Percentiles rank a stretch among this genome's conserved stretches.
phyloP scores from a whole-genome alignment of 306 rosid genomes.

The Canavalia gladiata region DNA sequence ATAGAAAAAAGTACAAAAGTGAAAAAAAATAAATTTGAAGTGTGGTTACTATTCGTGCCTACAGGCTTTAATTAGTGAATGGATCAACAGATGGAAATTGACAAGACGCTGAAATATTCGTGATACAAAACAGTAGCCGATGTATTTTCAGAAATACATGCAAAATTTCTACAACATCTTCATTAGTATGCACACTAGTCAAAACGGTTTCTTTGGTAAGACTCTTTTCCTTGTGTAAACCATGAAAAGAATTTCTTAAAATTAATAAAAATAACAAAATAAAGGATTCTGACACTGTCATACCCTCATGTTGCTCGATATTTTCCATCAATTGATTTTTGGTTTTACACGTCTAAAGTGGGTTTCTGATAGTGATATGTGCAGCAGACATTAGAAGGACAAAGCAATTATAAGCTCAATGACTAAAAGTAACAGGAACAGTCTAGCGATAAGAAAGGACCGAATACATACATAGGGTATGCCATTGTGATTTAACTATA shows the following conservation, averaged over 20 bases:
- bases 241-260: not conserved
- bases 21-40: not conserved
- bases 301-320: constrained; percentile 43
- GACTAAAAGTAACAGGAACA: constrained; percentile 44
- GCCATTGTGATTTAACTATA: constrained; percentile 35
- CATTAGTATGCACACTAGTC: constrained; percentile 44
- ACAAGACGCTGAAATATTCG: constrained; percentile 31
- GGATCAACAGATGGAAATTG: constrained; percentile 39
- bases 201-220: not conserved
- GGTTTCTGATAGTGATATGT: constrained; percentile 34
- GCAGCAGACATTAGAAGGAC: constrained; percentile 47
- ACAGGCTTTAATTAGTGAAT: not conserved
- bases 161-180: constrained; percentile 37
- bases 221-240: constrained; percentile 11
- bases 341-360: constrained; percentile 37
- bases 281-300: constrained; percentile 44
- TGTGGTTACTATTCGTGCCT: constrained; percentile 31
- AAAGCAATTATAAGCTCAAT: constrained; percentile 52
- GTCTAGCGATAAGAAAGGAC: constrained; percentile 42
- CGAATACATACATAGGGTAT: constrained; percentile 26
- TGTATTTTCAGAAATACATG: constrained; percentile 27
- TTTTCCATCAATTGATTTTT: constrained; percentile 30
- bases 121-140: not conserved
- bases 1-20: too few relatives aligned
- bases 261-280: not conserved